Conservation (phyloP, 2,329 filamentous ascomycete genomes). For the Colletotrichum cereale region DNA sequence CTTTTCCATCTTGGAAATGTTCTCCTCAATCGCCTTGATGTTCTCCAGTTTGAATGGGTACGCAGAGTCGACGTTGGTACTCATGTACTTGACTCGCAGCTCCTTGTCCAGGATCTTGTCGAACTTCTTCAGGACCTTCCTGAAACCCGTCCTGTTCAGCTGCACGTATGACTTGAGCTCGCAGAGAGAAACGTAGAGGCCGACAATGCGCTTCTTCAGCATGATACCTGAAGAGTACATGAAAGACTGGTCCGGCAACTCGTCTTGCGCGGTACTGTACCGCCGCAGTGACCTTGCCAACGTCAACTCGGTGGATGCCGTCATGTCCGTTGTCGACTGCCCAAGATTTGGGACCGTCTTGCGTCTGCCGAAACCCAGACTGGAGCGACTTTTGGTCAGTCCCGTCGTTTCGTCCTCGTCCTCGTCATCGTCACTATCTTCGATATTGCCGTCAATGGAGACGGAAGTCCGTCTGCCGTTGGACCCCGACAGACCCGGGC, state of each 20-base stretch:
- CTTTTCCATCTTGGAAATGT: slow-evolving; percentile 80
- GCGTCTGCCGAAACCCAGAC: slow-evolving; percentile 52
- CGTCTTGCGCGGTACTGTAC: slow-evolving; percentile 78
- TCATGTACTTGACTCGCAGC: slow-evolving; percentile 82
- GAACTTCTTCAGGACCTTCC: slow-evolving; percentile 97
- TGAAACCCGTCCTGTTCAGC: slow-evolving; percentile 95
- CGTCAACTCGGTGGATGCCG: slow-evolving; percentile 71
- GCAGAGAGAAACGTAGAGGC: slow-evolving; percentile 90
- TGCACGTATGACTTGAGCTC: slow-evolving; percentile 97
- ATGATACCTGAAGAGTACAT: slow-evolving; percentile 79
- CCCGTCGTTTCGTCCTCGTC: slow-evolving; percentile 72
- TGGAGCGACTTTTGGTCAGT: slow-evolving; percentile 60
- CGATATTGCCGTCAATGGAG: slow-evolving; percentile 68
- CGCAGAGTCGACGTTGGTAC: slow-evolving; percentile 78
- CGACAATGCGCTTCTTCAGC: slow-evolving; percentile 90
- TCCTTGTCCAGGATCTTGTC: slow-evolving; percentile 93
- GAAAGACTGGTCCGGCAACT: slow-evolving; percentile 82
- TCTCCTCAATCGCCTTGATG: slow-evolving; percentile 76
- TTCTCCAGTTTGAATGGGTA: slow-evolving; percentile 85
- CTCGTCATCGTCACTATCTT: slow-evolving; percentile 76
- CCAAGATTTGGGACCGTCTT: slow-evolving; percentile 52
- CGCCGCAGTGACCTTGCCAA: slow-evolving; percentile 65
- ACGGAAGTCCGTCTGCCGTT: slow-evolving; percentile 51
- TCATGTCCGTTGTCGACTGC: slow-evolving; percentile 67
- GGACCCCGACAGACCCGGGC: slow-evolving; percentile 50